Evolutionary conservation across 2,329 filamentous ascomycete species (phyloP).

Genomic region (Alternaria gaisen): DNA sequence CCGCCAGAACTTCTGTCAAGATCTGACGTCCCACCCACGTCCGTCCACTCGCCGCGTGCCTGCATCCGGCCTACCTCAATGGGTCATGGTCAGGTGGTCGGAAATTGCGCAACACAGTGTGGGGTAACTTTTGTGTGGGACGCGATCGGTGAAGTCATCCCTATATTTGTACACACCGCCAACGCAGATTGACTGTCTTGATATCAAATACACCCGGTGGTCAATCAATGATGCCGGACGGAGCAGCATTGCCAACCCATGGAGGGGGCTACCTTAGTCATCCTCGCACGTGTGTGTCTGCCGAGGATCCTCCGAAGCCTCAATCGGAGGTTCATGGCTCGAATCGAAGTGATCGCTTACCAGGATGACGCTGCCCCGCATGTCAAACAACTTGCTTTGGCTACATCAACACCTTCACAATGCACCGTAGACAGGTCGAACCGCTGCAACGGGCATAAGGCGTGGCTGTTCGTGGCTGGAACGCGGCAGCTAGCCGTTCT

Average conservation of each 20-base stretch:
- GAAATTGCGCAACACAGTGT: slow-evolving; percentile 13
- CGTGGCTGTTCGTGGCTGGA: slow-evolving; percentile 20
- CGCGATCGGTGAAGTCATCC: slow-evolving; percentile 18
- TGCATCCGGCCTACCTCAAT: slow-evolving; percentile 13
- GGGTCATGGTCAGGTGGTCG: slow-evolving; percentile 12
- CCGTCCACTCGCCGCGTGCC: slow-evolving; percentile 6
- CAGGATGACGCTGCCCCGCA: slow-evolving; percentile 20
- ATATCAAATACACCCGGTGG: not conserved
- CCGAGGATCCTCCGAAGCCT: not conserved
- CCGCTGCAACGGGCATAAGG: slow-evolving; percentile 24
- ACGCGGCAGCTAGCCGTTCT: slow-evolving; percentile 9
- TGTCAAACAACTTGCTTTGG: slow-evolving; percentile 7
- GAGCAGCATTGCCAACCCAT: not conserved
- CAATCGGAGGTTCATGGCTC: not conserved
- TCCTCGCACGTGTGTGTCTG: not conserved
- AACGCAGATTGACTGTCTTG: not conserved
- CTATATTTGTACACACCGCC: slow-evolving; percentile 6
- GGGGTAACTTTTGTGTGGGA: slow-evolving; percentile 10
- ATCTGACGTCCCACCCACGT: not conserved
- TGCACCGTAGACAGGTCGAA: slow-evolving; percentile 6
- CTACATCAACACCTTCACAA: slow-evolving; percentile 2
- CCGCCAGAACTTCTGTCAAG: slow-evolving; percentile 4
- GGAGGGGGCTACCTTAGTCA: not conserved
- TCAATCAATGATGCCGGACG: not conserved
- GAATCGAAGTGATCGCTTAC: slow-evolving; percentile 10